Conservation (phyloP, 768 basidiomycete genomes). For the Leucocoprinus leucothites region DNA sequence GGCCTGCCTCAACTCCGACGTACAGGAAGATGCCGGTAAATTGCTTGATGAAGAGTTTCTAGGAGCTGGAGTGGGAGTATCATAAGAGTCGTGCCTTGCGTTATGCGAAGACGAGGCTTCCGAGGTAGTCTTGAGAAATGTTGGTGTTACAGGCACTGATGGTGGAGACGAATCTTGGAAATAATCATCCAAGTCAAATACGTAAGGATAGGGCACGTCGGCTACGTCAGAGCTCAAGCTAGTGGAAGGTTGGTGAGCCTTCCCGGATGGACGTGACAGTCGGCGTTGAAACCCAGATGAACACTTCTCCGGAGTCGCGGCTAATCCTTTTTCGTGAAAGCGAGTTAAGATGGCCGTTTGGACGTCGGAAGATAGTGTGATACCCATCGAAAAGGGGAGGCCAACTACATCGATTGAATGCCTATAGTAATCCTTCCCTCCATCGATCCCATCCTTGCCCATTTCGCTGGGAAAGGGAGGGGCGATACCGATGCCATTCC, state of each 20-base stretch:
- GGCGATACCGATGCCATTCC: not conserved
- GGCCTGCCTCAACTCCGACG: not conserved
- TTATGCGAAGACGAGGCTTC: not conserved
- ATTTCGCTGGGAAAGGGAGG: not conserved
- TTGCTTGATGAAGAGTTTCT: not conserved
- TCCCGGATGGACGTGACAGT: not conserved
- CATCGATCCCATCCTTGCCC: not conserved
- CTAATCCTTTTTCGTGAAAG: not conserved
- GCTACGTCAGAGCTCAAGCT: not conserved
- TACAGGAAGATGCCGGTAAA: not conserved
- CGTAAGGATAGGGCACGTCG: conserved; percentile 5
- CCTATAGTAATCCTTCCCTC: not conserved
- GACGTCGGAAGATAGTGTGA: not conserved
- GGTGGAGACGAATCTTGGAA: not conserved
- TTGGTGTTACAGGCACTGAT: not conserved
- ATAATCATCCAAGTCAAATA: conserved; percentile 8
- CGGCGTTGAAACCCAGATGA: not conserved
- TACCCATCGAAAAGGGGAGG: not conserved
- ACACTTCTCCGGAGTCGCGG: not conserved
- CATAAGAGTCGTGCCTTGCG: not conserved
- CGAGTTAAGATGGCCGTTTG: not conserved
- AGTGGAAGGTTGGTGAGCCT: not conserved
- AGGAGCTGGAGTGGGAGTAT: not conserved
- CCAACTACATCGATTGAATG: not conserved
- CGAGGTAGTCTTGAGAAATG: not conserved